Evolutionary conservation across 345 rosid species (phyloP), one percentile per base, ranked within the genome.

Genomic region (Sisymbrium irio): DNA sequence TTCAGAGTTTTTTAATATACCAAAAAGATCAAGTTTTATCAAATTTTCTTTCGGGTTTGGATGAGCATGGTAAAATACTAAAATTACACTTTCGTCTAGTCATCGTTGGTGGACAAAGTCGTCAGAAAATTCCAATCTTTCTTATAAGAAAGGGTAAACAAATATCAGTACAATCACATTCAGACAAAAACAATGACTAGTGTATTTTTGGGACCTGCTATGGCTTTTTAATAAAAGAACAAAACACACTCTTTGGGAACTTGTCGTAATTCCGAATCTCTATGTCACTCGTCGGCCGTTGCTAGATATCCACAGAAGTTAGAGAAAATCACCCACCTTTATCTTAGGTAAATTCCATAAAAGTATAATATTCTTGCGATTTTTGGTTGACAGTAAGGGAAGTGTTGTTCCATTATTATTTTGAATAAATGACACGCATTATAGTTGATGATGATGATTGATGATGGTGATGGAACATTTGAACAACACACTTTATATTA

Each of bases 181-280:
- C 14, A 36, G 59, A 73, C 64, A 65, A 73, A 56, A 65, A 65
- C 17, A 19, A 55, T 49, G 55, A 57, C 50, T 40, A 6, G 9
- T 51, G 32, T 47, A 46, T 46, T 36, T 71, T 60, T 7, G 67
- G 67, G 67, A 71, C 67, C 60, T 73, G 44, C 14, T 45, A 0
- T 54, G 8, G 46, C 4, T 62, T 53, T 40, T 62, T 18, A 33
- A 45, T 13, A 37, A 25, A 30, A 55, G 19, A 25, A 68, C 9
- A 68, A 41, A 11, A 71, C 61, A 45, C 46, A 40, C 69, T 28
- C 69, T 73, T 65, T 65, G 57, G 20, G 40, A 64, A 44, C 27
- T 72, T 72, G 45, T 72, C 55, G 69, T 62, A 9, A 62, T 25
- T 56, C 47, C 22, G 59, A 73, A 73, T 65, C 65, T 73, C 59